Conservation (phyloP, 129 eudicot species). For the Heracleum sosnowskyi region DNA sequence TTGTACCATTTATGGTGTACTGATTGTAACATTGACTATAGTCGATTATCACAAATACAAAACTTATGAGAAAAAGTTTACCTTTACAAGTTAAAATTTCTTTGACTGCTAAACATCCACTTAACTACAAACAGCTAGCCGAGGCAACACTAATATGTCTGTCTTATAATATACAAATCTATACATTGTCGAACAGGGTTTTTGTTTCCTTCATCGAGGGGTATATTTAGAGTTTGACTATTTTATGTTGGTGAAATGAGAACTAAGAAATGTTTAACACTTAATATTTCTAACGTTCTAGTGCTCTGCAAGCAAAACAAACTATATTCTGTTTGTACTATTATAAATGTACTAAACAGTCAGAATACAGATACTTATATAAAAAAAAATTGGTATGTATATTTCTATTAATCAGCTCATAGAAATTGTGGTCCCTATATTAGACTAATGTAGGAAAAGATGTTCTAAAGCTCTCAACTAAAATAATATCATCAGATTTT, state of each 20-base stretch:
- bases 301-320: neutral
- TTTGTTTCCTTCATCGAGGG: neutral
- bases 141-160: neutral
- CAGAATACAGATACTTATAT: neutral
- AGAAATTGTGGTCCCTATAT: neutral
- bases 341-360: neutral
- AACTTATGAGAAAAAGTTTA: neutral
- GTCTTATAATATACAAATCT: neutral
- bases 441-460: neutral
- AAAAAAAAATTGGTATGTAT: too few species aligned
- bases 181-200: neutral
- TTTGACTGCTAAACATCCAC: neutral
- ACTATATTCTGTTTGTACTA: neutral
- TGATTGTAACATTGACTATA: neutral
- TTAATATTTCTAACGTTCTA: neutral
- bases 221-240: neutral
- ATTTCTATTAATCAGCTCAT: neutral
- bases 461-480: neutral
- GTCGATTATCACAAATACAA: neutral
- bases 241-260: neutral
- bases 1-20: neutral
- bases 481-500: neutral
- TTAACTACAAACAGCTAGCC: neutral
- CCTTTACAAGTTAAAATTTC: neutral
- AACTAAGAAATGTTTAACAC: neutral